Base-by-base conservation (phyloP, 1,284 basidiomycete genomes). In the Fomitopsis betulina region DNA sequence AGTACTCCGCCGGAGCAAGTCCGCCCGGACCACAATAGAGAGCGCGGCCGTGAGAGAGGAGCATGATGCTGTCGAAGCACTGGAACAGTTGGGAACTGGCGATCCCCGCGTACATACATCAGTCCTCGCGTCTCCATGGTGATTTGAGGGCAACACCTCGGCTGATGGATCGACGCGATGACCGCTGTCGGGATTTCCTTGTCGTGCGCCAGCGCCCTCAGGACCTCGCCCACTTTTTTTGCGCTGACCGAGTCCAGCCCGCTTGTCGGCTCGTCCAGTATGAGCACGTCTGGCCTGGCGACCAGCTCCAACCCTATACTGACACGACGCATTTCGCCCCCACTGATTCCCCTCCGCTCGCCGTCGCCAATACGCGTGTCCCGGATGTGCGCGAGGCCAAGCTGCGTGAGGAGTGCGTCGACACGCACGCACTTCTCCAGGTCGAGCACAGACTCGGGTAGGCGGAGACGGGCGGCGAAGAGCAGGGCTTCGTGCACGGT, bases 111-210 rank as follows among this genome's bases (percentile, higher is more conserved):
- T 45, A 35, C 8, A 13, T 17, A 8, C 42, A 25, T 23, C 23
- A 19, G 42, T 23, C 23, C 9, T 12, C 23, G 23, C 2, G 23
- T 12, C 19, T 50, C 47, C 47, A 32, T 3, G 23, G 2, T 30
- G n/a, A 17, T 27, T 4, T 8, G 19, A 13, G 54, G 23, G 19
- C 67, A 76, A 49, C 67, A 83, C 86, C 83, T 88, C 4, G 92
- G 93, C 69, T 94, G 93, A 73, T 96, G 93, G 50, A 95, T 92
- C 2, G 87, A 91, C 23, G 90, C 91, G 56, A 96, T 86, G 42
- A 96, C 86, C 0, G 91, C 90, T 0, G 86, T 92, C 2, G 87
- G 87, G 60, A 83, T 81, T 39, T 79, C 75, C 1, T 79, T 71
- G 63, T 91, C 89, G 59, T 86, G 81, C 0, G 93, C 87, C 30